A percentile compares a stretch with the other conserved stretches of the same genome.
Conservation (phyloP, 352 stramenopile species). For the Phytopythium chamaehyphon region DNA sequence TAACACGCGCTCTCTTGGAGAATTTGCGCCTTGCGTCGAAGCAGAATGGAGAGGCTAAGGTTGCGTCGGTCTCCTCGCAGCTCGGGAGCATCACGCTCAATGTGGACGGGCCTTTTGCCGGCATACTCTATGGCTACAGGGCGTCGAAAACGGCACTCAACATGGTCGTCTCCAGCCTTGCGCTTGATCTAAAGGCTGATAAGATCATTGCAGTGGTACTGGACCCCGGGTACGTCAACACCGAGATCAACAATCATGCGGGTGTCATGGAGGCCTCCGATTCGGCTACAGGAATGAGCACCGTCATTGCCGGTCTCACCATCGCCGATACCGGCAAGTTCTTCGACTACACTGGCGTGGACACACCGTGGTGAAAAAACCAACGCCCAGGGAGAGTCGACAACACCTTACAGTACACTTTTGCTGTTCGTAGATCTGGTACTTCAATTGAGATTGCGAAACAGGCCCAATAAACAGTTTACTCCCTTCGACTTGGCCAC, state of each 20-base stretch:
- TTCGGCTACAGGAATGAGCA: conserved; percentile 25
- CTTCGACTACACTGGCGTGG: conserved; percentile 30
- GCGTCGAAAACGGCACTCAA: conserved; percentile 71
- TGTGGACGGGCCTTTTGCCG: conserved; percentile 15
- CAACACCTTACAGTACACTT: too few species aligned
- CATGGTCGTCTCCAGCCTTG: conserved; percentile 42
- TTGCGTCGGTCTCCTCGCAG: conserved; percentile 29
- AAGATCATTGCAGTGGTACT: conserved; percentile 37
- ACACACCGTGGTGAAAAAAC: conserved; percentile 41
- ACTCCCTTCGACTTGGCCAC: too few species aligned
- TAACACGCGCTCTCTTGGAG: conserved; percentile 38
- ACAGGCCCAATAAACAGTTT: too few species aligned
- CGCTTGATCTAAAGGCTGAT: conserved; percentile 34
- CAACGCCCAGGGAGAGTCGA: too few species aligned
- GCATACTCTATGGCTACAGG: conserved; percentile 54
- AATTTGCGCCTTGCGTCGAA: conserved; percentile 30
- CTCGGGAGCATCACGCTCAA: conserved; percentile 39
- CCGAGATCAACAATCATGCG: conserved; percentile 32
- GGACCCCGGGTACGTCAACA: conserved; percentile 50
- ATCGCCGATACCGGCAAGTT: conserved; percentile 38
- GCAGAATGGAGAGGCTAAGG: conserved; percentile 20
- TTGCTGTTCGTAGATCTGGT: too few species aligned
- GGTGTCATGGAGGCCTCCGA: conserved; percentile 26
- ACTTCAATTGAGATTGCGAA: too few species aligned
- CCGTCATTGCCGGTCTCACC: conserved; percentile 24